Evolutionary conservation across 306 rosid species (phyloP).

Genomic region (Dalbergia oliveri): DNA sequence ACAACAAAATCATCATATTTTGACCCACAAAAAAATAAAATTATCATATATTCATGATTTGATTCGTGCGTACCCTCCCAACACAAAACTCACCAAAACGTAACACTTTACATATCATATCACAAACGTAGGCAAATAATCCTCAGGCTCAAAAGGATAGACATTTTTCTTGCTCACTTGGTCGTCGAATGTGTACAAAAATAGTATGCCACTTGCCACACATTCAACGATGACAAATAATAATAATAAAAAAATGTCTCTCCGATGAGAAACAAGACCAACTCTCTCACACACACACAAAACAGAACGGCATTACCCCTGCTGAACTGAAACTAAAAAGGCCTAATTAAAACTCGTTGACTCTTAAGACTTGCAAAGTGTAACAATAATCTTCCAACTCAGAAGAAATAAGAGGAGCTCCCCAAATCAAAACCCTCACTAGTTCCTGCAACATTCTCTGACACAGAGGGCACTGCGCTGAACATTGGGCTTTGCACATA

Average conservation of each 20-base stretch:
- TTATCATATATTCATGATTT: constrained; percentile 8
- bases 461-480: constrained; percentile 46
- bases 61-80: not conserved
- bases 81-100: constrained; percentile 27
- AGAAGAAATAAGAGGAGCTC: constrained; percentile 47
- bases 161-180: not conserved
- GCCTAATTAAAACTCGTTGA: too few species aligned
- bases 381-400: not conserved
- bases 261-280: not conserved
- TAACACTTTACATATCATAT: not conserved
- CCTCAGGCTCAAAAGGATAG: not conserved
- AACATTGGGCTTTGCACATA: constrained; percentile 44
- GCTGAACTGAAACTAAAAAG: too few species aligned
- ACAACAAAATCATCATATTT: not conserved
- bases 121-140: not conserved
- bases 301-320: too few species aligned
- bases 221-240: not conserved
- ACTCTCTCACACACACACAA: not conserved
- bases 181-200: not conserved
- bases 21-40: not conserved
- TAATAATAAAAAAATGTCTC: not conserved
- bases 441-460: constrained; percentile 43
- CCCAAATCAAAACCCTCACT: constrained; percentile 46
- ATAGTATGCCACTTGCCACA: not conserved
- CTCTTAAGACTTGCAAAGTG: too few species aligned